These are phyloP conservation scores for Leccinum solheimii DNA, from an alignment of 1,284 basidiomycete species.

Conservation along the genomic window DNA sequence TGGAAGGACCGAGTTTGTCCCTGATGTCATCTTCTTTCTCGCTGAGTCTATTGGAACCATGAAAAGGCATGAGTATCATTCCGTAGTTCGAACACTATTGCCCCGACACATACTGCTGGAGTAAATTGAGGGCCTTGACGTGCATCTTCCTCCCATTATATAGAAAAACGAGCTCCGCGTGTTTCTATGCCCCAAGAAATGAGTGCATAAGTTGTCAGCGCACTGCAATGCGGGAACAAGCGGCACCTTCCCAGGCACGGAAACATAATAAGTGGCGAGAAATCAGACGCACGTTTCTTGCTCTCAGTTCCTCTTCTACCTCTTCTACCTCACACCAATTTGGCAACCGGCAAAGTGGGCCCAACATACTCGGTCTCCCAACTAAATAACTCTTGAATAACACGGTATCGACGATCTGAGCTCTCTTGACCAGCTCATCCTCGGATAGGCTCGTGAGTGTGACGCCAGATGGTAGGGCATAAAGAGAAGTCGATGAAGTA, in stretches of 20 bases:
- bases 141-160: constrained; percentile 98
- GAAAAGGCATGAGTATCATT: neutral
- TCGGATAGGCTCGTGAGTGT: constrained; percentile 71
- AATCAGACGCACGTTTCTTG: constrained; percentile 63
- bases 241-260: neutral
- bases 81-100: neutral
- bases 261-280: neutral
- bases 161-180: constrained; percentile 85
- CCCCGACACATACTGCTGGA: constrained; percentile 60
- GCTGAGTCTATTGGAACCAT: constrained; percentile 56
- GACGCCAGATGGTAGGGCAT: constrained; percentile 65
- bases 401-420: constrained; percentile 94
- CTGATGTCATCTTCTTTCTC: constrained; percentile 76
- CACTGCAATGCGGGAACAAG: neutral
- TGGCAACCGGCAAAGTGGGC: constrained; percentile 84
- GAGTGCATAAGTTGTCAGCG: neutral
- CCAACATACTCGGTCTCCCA: constrained; percentile 81
- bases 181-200: constrained; percentile 61
- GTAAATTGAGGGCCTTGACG: constrained; percentile 77
- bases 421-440: constrained; percentile 81
- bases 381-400: constrained; percentile 93
- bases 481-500: constrained; percentile 69
- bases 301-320: constrained; percentile 85
- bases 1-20: constrained; percentile 82
- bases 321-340: constrained; percentile 98